phyloP scores from a whole-genome alignment of 208 protist genomes.

The Porcisia hertigi region DNA sequence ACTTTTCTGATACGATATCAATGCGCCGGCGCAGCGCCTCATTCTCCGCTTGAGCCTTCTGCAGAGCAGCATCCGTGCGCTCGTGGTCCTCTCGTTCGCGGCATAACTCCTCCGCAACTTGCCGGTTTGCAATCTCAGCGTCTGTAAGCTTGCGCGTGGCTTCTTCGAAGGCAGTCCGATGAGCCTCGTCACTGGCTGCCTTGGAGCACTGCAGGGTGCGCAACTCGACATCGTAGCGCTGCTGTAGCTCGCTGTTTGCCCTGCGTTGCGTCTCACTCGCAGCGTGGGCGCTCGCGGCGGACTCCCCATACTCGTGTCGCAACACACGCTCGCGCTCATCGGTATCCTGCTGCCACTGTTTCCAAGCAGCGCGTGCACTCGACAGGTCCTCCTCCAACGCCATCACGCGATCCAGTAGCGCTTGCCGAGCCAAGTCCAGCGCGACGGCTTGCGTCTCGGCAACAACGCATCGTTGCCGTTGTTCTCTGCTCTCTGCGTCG shows the following conservation, averaged over 20 bases:
- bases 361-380: background rate
- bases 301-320: constrained; percentile 1
- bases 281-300: background rate
- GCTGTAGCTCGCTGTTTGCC: constrained; percentile 4
- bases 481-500: background rate
- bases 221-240: background rate
- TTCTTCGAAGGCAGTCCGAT: background rate
- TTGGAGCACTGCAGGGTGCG: background rate
- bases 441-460: constrained; percentile 2
- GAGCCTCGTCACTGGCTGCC: background rate
- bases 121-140: background rate
- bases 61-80: background rate
- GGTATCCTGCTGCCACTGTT: constrained; percentile 5
- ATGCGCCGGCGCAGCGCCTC: constrained; percentile 4
- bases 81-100: background rate
- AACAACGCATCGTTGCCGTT: background rate
- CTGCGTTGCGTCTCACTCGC: background rate
- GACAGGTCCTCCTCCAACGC: constrained; percentile 3
- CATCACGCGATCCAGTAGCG: background rate
- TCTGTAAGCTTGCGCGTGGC: background rate
- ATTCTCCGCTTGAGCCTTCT: background rate
- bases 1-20: background rate
- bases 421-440: constrained; percentile 2
- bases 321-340: background rate
- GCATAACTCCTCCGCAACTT: background rate